A percentile compares a stretch with the other conserved stretches of the same genome.
These are phyloP conservation scores for Verticillium dahliae DNA, from an alignment of 2,329 filamentous ascomycete species.

Conservation along the genomic window DNA sequence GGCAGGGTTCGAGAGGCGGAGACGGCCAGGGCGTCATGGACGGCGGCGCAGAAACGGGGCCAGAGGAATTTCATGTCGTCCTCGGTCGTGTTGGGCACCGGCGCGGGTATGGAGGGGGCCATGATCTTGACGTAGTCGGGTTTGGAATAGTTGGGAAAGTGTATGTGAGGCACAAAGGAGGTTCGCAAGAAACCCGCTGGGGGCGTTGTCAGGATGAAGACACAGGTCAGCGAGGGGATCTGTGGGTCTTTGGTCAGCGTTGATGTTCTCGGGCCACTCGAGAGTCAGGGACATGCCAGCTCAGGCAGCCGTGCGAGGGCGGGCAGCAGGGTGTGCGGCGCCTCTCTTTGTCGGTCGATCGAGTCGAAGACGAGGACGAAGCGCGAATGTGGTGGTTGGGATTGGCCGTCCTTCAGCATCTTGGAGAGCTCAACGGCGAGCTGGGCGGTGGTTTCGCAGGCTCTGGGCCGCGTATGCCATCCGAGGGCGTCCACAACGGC, in stretches of 20 bases:
- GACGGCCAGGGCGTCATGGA: conserved; percentile 81
- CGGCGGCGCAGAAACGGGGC: conserved; percentile 72
- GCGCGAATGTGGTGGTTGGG: conserved; percentile 35
- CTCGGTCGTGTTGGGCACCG: conserved; percentile 42
- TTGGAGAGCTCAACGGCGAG: conserved; percentile 66
- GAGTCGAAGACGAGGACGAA: conserved; percentile 85
- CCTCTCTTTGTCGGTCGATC: conserved; percentile 78
- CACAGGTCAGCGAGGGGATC: conserved; percentile 71
- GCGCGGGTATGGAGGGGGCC: conserved; percentile 38
- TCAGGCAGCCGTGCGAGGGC: conserved; percentile 78
- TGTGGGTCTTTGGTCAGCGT: conserved; percentile 24
- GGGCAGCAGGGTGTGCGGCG: conserved; percentile 69
- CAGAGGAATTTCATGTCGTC: conserved; percentile 63
- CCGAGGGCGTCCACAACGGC: conserved; percentile 48
- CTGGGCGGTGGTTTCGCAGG: conserved; percentile 76
- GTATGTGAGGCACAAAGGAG: conserved; percentile 62
- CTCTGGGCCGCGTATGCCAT: conserved; percentile 42
- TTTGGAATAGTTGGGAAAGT: conserved; percentile 81
- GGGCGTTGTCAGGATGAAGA: conserved; percentile 72
- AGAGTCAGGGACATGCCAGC: conserved; percentile 46
- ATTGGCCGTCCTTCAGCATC: conserved; percentile 46
- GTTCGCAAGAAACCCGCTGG: conserved; percentile 63
- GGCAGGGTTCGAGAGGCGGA: conserved; percentile 75
- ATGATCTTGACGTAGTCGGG: conserved; percentile 74
- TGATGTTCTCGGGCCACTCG: too few species aligned